Evolutionary conservation across 2,329 filamentous ascomycete genomes (phyloP).

Genomic region (Aureobasidium musti): DNA sequence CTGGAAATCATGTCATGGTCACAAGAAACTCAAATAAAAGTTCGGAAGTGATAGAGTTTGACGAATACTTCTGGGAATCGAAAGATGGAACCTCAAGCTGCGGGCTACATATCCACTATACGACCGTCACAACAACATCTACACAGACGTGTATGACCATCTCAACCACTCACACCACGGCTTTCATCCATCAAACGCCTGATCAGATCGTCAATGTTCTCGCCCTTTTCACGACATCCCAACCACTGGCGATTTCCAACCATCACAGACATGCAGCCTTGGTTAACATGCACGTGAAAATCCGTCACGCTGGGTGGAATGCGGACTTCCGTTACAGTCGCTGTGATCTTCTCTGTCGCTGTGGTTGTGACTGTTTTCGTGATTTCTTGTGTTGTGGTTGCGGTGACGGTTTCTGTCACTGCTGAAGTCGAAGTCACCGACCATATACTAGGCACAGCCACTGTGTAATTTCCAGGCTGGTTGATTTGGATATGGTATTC

Average conservation of each 20-base stretch:
- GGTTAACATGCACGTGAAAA: too few relatives aligned
- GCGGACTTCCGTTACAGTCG: too few relatives aligned
- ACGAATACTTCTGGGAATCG: too few relatives aligned
- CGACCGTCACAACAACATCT: not conserved
- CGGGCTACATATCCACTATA: not conserved
- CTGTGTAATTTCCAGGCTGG: not conserved
- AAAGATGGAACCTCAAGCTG: not conserved
- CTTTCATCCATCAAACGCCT: not conserved
- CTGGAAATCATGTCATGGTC: not conserved
- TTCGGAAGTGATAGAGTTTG: not conserved
- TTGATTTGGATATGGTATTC: too few relatives aligned
- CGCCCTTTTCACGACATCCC: not conserved
- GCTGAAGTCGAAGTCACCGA: not conserved
- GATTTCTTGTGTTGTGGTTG: not conserved
- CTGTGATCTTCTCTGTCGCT: not conserved
- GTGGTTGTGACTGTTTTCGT: not conserved
- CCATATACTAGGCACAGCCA: not conserved
- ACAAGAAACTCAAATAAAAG: not conserved
- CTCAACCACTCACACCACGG: not conserved
- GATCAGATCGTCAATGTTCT: not conserved
- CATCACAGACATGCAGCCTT: not conserved
- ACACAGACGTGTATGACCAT: not conserved
- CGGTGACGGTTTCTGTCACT: not conserved
- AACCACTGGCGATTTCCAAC: not conserved
- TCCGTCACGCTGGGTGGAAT: too few relatives aligned